These are phyloP conservation scores for Dactylellina parvicollis DNA, from an alignment of 2,329 filamentous ascomycete genomes.

Conservation along the genomic window DNA sequence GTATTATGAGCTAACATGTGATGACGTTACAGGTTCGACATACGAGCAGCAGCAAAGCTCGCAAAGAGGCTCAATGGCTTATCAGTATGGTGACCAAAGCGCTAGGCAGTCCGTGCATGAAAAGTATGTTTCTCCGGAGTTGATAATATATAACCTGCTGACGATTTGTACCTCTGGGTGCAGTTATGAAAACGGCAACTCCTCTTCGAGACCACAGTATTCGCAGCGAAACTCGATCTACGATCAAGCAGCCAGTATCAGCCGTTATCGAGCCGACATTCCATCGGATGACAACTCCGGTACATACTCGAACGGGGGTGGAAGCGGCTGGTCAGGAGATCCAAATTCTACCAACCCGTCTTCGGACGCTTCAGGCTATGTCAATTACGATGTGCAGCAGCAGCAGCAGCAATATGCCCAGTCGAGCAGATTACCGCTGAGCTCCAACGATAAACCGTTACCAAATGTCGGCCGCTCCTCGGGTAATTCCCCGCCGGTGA, in stretches of 20 bases:
- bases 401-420: conserved; percentile 33
- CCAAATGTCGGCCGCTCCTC: conserved; percentile 36
- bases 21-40: conserved; percentile 30
- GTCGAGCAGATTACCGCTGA: conserved; percentile 29
- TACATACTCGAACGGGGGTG: conserved; percentile 35
- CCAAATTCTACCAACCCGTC: conserved; percentile 51
- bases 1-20: not conserved
- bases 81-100: conserved; percentile 50
- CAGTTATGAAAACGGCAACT: conserved; percentile 32
- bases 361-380: conserved; percentile 41
- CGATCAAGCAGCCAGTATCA: conserved; percentile 9
- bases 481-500: conserved; percentile 11
- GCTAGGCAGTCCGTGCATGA: conserved; percentile 45
- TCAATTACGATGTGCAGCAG: conserved; percentile 35
- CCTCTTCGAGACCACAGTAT: conserved; percentile 29
- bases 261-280: conserved; percentile 38
- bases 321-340: conserved; percentile 48
- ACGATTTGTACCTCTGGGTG: not conserved
- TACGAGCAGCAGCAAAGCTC: conserved; percentile 43
- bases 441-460: conserved; percentile 43
- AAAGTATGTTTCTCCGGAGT: conserved; percentile 12
- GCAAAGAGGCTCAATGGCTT: conserved; percentile 42
- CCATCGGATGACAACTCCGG: conserved; percentile 38
- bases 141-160: not conserved
- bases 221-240: conserved; percentile 29